These are phyloP conservation scores for Lachancea waltii DNA, from an alignment of 805 yeast species.

Conservation along the genomic window DNA sequence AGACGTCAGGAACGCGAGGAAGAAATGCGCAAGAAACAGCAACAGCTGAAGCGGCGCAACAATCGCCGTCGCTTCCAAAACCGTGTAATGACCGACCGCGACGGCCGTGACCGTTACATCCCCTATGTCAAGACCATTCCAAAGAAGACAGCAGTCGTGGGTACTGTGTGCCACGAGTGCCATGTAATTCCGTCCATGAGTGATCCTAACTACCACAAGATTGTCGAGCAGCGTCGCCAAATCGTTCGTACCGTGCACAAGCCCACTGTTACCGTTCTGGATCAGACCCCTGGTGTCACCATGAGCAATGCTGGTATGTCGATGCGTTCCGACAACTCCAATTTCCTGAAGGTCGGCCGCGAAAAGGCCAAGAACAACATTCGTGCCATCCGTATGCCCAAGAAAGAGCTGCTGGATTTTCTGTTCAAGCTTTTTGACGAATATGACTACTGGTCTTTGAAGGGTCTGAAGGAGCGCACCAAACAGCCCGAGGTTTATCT, in stretches of 20 bases:
- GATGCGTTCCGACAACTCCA: slow-evolving; percentile 63
- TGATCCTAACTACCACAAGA: slow-evolving; percentile 64
- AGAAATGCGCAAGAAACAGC: slow-evolving; percentile 34
- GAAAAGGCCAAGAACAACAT: slow-evolving; percentile 42
- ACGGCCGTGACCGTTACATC: slow-evolving; percentile 44
- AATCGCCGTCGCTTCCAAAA: slow-evolving; percentile 29
- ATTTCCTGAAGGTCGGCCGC: slow-evolving; percentile 50
- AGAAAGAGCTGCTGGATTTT: slow-evolving; percentile 82
- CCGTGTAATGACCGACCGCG: slow-evolving; percentile 35
- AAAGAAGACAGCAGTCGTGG: slow-evolving; percentile 75
- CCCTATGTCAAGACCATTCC: slow-evolving; percentile 87
- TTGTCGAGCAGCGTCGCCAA: slow-evolving; percentile 51
- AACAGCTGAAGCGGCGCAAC: slow-evolving; percentile 35
- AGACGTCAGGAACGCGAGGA: slow-evolving; percentile 32
- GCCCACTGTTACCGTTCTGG: slow-evolving; percentile 60
- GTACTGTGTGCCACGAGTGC: slow-evolving; percentile 90
- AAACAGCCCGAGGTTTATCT: slow-evolving; percentile 92
- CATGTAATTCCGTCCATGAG: slow-evolving; percentile 72
- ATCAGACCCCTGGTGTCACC: slow-evolving; percentile 79
- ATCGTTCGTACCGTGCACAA: slow-evolving; percentile 43
- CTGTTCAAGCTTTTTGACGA: slow-evolving; percentile 87
- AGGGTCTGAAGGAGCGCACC: slow-evolving; percentile 88
- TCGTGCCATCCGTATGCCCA: slow-evolving; percentile 90
- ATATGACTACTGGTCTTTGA: slow-evolving; percentile 93
- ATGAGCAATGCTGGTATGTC: slow-evolving; percentile 84